Percentiles rank a stretch among this genome's conserved stretches.
phyloP scores from a whole-genome alignment of 108 stramenopile genomes.

The Aurantiochytrium sp. region DNA sequence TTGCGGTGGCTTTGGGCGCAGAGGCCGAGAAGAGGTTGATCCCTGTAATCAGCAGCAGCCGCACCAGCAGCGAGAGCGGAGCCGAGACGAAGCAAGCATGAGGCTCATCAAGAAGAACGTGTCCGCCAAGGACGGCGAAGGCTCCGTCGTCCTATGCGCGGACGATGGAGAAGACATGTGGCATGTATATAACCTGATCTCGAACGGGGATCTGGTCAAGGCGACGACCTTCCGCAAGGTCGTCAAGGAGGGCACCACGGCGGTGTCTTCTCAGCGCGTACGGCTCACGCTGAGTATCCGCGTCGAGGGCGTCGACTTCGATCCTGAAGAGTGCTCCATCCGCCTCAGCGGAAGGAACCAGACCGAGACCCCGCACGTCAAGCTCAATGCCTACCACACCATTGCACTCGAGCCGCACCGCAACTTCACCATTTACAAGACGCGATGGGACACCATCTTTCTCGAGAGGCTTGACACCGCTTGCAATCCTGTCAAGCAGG shows the following conservation, averaged over 20 bases:
- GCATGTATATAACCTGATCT: constrained; percentile 89
- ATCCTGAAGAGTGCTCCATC: constrained; percentile 70
- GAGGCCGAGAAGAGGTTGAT: too few relatives aligned
- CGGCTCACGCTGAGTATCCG: constrained; percentile 77
- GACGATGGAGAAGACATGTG: constrained; percentile 92
- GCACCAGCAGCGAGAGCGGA: background rate
- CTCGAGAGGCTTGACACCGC: constrained; percentile 81
- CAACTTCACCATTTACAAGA: constrained; percentile 80
- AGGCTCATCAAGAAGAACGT: constrained; percentile 33
- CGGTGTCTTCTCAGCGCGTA: constrained; percentile 56
- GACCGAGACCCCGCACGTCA: constrained; percentile 69
- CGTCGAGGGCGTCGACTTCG: constrained; percentile 85
- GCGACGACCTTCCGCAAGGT: constrained; percentile 91
- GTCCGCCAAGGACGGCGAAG: constrained; percentile 22
- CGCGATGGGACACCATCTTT: constrained; percentile 85
- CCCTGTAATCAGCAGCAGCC: too few relatives aligned
- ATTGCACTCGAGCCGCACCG: constrained; percentile 65
- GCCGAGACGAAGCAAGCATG: background rate
- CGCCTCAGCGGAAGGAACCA: constrained; percentile 70
- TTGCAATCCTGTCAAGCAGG: constrained; percentile 71
- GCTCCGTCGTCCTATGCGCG: constrained; percentile 66
- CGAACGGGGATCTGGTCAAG: constrained; percentile 67
- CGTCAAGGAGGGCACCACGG: constrained; percentile 27
- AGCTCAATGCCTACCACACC: constrained; percentile 88
- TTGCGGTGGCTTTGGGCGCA: too few relatives aligned